Percentiles rank a stretch among this genome's conserved stretches.
Conservation (phyloP, 2,329 filamentous ascomycete species). For the Hypoxylon rubiginosum region DNA sequence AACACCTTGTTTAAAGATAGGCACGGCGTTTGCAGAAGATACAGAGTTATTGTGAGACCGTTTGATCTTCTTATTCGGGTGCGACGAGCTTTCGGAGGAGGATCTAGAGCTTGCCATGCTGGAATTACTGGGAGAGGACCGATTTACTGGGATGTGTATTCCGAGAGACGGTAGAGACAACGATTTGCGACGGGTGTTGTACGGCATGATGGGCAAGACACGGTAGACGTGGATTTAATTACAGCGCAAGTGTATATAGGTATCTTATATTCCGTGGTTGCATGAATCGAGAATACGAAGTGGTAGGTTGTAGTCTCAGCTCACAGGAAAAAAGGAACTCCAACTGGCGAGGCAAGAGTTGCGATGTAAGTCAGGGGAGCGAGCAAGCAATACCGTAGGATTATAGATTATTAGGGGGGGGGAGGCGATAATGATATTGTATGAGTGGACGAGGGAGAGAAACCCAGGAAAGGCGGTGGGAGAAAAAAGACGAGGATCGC, state of each 20-base stretch:
- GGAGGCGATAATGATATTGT: slow-evolving; percentile 29
- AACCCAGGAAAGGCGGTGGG: slow-evolving; percentile 38
- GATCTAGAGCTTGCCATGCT: slow-evolving; percentile 50
- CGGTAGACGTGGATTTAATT: slow-evolving; percentile 32
- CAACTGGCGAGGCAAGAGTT: slow-evolving; percentile 25
- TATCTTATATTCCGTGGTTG: slow-evolving; percentile 46
- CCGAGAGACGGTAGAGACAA: slow-evolving; percentile 92
- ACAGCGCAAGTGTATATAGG: slow-evolving; percentile 37
- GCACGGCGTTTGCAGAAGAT: slow-evolving; percentile 49
- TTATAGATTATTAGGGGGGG: slow-evolving; percentile 29
- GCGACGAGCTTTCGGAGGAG: slow-evolving; percentile 51
- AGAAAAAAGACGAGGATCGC: slow-evolving; percentile 43
- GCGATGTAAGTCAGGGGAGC: slow-evolving; percentile 36
- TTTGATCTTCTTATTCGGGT: slow-evolving; percentile 78
- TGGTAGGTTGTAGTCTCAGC: slow-evolving; percentile 36
- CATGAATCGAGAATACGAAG: slow-evolving; percentile 46
- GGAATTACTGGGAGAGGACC: slow-evolving; percentile 51
- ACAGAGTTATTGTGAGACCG: slow-evolving; percentile 73
- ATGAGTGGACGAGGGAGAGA: slow-evolving; percentile 19
- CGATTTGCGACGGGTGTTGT: slow-evolving; percentile 97
- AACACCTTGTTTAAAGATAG: slow-evolving; percentile 47
- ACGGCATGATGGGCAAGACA: slow-evolving; percentile 74
- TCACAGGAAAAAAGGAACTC: slow-evolving; percentile 35
- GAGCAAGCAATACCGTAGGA: slow-evolving; percentile 26
- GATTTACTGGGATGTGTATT: slow-evolving; percentile 80